Evolutionary conservation across 1,284 basidiomycete species (phyloP).

Genomic region (Porogramme epimiltina): DNA sequence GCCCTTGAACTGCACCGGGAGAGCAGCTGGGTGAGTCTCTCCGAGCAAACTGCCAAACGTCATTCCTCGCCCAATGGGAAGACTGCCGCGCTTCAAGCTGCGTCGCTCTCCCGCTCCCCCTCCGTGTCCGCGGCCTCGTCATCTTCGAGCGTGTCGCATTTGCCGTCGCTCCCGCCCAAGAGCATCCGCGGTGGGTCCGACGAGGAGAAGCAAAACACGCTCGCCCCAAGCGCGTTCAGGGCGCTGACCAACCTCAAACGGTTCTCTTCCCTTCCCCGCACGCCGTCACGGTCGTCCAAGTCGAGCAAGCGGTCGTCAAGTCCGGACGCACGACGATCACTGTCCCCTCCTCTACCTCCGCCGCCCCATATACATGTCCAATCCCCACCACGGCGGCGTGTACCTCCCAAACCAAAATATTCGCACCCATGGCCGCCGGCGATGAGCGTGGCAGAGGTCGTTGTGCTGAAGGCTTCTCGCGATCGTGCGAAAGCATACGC

Average conservation of each 20-base stretch:
- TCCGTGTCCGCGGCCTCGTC: conserved; percentile 10
- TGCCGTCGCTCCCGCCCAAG: conserved; percentile 47
- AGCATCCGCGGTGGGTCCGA: conserved; percentile 37
- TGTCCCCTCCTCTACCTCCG: conserved; percentile 44
- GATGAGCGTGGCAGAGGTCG: conserved; percentile 75
- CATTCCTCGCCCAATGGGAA: conserved; percentile 26
- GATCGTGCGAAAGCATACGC: conserved; percentile 83
- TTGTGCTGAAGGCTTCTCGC: conserved; percentile 55
- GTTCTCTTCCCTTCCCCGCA: conserved; percentile 59
- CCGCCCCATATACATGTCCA: conserved; percentile 12
- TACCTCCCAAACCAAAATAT: conserved; percentile 36
- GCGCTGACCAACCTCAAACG: conserved; percentile 46
- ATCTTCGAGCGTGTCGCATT: conserved; percentile 16
- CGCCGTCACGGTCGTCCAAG: conserved; percentile 42
- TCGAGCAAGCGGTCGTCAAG: conserved; percentile 18
- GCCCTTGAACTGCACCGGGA: conserved; percentile 31
- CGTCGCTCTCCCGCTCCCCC: conserved; percentile 19
- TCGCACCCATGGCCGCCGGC: conserved; percentile 66
- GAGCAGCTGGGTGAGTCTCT: conserved; percentile 35
- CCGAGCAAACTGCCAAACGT: conserved; percentile 18
- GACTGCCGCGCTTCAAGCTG: conserved; percentile 6
- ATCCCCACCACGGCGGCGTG: conserved; percentile 13
- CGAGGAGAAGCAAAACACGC: conserved; percentile 18
- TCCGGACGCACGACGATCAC: conserved; percentile 30
- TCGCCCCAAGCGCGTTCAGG: conserved; percentile 27